Conservation (phyloP, 177 flowering plant genomes). For the Vitis hybrid region DNA sequence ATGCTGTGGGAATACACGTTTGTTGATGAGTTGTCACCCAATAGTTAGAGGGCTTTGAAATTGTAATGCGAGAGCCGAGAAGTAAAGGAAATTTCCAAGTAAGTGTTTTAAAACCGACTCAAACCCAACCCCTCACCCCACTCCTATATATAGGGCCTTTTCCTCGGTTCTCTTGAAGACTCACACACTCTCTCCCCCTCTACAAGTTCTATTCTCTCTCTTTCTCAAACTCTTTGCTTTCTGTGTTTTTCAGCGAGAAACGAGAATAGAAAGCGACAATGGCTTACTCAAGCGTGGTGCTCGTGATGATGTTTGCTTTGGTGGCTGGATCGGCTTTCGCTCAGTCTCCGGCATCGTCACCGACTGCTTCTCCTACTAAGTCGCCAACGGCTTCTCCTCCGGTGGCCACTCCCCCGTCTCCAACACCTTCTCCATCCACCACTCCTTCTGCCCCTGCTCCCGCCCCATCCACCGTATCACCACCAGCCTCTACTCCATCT, state of each 20-base stretch:
- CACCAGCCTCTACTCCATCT: slow-evolving; percentile 28
- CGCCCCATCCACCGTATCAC: slow-evolving; percentile 13
- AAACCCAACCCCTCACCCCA: too few relatives aligned
- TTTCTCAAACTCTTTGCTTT: background rate
- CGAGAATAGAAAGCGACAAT: slow-evolving; percentile 6
- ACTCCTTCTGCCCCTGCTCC: slow-evolving; percentile 12
- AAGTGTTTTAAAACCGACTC: too few relatives aligned
- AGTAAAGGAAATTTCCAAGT: too few relatives aligned
- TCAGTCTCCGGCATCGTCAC: slow-evolving; percentile 26
- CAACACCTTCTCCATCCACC: slow-evolving; percentile 11
- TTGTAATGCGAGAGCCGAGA: too few relatives aligned
- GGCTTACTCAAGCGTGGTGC: slow-evolving; percentile 17
- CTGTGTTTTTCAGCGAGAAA: background rate
- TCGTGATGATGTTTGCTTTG: slow-evolving; percentile 22
- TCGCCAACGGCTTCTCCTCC: slow-evolving; percentile 11
- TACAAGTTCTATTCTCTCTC: background rate
- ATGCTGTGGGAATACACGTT: too few relatives aligned
- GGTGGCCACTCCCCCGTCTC: slow-evolving; percentile 6
- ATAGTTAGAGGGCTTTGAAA: too few relatives aligned
- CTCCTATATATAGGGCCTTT: background rate
- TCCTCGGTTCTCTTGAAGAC: background rate
- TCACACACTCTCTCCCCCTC: background rate
- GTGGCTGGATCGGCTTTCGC: slow-evolving; percentile 26
- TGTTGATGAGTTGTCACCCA: too few relatives aligned
- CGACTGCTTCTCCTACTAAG: slow-evolving; percentile 13